Evolutionary conservation across 768 basidiomycete species (phyloP), one percentile per base, ranked within the genome.

Genomic region (Sporobolomyces pararoseus): DNA sequence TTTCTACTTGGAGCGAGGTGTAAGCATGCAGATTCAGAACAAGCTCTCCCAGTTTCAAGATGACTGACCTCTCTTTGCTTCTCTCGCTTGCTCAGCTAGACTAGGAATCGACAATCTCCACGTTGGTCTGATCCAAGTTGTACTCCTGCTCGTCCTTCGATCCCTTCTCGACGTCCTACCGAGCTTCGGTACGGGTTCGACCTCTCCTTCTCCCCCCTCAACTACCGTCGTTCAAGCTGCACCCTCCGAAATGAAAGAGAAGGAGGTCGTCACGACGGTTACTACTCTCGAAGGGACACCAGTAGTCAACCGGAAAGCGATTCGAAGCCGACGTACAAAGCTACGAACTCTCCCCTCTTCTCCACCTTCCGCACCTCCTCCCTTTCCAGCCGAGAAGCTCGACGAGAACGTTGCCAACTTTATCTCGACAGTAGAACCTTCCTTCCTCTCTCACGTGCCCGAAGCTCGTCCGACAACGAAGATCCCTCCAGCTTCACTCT

Each of bases 331-430:
- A 13, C 58, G 31, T 10, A 37, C 57, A 17, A 32, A 52, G 32
- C 52, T 39, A 19, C 4, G n/a, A 16, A 19, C 53, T 32, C 25
- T 34, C n/a, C 53, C 53, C 0, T 17, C 42, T 17, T 19, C 31
- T n/a, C 58, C 44, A 13, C 55, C n/a, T n/a, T n/a, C n/a, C n/a
- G 12, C 31, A 17, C 58, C 51, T 21, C 37, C 71, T 7, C 47
- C 57, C 12, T 75, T 64, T 55, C 29, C 70, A 17, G 34, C 49
- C 53, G 64, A 50, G 21, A 63, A 65, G 32, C 65, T 76, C 51
- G 76, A 75, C 65, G 67, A 60, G 35, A 64, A 54, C 27, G 63
- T 75, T 62, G 59, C 65, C 35, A 65, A 73, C 50, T 75, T 76
- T 44, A 51, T 76, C 37, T 23, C 62, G 31, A 63, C 71, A 27